Evolutionary conservation across 2,329 filamentous ascomycete species (phyloP).

Genomic region (Aspergillus sp.): DNA sequence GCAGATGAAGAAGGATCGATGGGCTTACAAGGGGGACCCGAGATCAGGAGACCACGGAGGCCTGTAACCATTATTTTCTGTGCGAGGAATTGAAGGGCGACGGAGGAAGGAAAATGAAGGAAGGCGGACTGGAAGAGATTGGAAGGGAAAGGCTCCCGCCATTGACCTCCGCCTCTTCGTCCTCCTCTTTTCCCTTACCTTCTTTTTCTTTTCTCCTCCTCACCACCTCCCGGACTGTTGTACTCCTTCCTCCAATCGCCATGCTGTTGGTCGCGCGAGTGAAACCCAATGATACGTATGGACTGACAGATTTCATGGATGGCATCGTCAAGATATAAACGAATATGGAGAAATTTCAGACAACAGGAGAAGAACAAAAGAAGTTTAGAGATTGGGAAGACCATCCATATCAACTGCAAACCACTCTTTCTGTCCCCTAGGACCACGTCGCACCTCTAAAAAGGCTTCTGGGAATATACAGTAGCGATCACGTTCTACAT

Average conservation of each 20-base stretch:
- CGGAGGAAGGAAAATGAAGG: background rate
- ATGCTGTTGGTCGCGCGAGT: background rate
- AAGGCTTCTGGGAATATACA: background rate
- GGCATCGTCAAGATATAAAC: background rate
- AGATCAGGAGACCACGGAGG: slow-evolving; percentile 3
- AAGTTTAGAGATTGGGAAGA: background rate
- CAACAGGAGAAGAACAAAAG: background rate
- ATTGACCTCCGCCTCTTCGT: background rate
- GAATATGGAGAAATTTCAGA: background rate
- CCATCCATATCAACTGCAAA: background rate
- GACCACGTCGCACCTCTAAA: background rate
- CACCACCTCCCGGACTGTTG: background rate
- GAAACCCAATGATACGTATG: background rate
- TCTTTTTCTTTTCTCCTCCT: background rate
- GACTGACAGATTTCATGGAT: background rate
- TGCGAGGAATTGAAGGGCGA: background rate
- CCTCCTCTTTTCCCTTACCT: background rate
- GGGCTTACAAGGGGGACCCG: background rate
- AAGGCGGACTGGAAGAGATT: background rate
- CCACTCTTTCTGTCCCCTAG: background rate
- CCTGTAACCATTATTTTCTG: background rate
- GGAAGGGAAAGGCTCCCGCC: background rate
- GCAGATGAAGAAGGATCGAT: slow-evolving; percentile 1
- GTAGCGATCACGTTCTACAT: background rate
- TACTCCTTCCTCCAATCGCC: background rate